Conservation (phyloP, 345 rosid genomes). For the Syzygium oleosum region DNA sequence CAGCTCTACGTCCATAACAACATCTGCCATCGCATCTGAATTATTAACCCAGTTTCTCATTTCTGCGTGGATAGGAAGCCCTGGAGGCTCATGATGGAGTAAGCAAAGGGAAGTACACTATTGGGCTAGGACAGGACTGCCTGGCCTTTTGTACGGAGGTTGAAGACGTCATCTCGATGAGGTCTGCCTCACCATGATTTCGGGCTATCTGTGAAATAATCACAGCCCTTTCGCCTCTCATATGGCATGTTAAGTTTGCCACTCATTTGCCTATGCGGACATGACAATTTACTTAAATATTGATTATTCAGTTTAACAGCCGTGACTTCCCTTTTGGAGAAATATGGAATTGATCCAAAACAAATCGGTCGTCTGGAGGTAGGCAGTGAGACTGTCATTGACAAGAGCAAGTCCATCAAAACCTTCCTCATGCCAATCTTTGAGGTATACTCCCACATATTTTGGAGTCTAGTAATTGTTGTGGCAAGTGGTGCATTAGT, state of each 20-base stretch:
- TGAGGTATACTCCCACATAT: conserved; percentile 46
- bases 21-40: neutral
- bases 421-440: conserved; percentile 98
- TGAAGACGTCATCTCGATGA: conserved; percentile 98
- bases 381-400: conserved; percentile 96
- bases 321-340: conserved; percentile 81
- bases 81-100: conserved; percentile 94
- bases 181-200: conserved; percentile 21
- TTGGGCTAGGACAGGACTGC: conserved; percentile 97
- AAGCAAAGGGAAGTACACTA: conserved; percentile 92
- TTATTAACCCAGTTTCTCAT: neutral
- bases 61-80: conserved; percentile 48
- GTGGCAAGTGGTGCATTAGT: neutral
- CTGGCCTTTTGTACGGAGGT: conserved; percentile 95
- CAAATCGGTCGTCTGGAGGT: conserved; percentile 94
- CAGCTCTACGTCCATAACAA: neutral
- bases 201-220: neutral
- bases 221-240: neutral
- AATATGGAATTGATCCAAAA: conserved; percentile 81
- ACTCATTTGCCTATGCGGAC: neutral
- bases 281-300: neutral
- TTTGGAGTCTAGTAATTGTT: neutral
- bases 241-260: neutral
- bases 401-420: conserved; percentile 97
- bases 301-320: conserved; percentile 58